Base-by-base conservation (phyloP, 2,329 filamentous ascomycete species). In the Volutella citrinella region DNA sequence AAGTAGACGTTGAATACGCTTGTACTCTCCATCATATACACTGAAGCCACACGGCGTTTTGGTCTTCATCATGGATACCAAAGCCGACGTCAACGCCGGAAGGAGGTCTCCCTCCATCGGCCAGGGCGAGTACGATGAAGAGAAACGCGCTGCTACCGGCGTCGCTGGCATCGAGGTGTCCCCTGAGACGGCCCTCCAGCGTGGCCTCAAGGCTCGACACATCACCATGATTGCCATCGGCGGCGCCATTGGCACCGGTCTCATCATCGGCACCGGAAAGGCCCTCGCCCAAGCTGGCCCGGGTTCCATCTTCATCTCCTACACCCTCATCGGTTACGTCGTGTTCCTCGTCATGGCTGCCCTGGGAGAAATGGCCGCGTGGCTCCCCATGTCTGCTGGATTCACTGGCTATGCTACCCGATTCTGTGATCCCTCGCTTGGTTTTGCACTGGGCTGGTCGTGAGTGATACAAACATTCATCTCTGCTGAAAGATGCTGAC, bases 361-460 rank as follows among this genome's bases (percentile, higher is more conserved):
- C 36, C 75, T 91, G 8, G 85, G 84, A 42, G 85, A 90, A 59
- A 90, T 91, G 84, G 84, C 84, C 7, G 75, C 85, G 27, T 90
- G 83, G 83, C 61, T 91, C 16, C 86, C 86, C 23, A 69, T 87
- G 48, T 74, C 78, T 34, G 78, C 81, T 54, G 85, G 85, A 46
- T 91, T 91, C 61, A 84, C 84, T 35, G 84, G 83, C 49, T 90
- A 89, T 55, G 84, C 85, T 13, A 73, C 78, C 37, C 74, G 86
- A 28, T 91, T 87, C 65, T 82, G 78, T 53, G 84, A 90, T 51
- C 84, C 84, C 35, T 82, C 84, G 40, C 73, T 91, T 20, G 86
- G 86, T 31, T 91, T 91, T 56, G 75, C 83, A 38, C 70, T 89
- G 11, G 83, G 84, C 24, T 89, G 74, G 69, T 78, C 68, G 72